These are phyloP conservation scores for Funneliformis geosporum DNA, from an alignment of 192 early-diverging fungal genomes.

Conservation along the genomic window DNA sequence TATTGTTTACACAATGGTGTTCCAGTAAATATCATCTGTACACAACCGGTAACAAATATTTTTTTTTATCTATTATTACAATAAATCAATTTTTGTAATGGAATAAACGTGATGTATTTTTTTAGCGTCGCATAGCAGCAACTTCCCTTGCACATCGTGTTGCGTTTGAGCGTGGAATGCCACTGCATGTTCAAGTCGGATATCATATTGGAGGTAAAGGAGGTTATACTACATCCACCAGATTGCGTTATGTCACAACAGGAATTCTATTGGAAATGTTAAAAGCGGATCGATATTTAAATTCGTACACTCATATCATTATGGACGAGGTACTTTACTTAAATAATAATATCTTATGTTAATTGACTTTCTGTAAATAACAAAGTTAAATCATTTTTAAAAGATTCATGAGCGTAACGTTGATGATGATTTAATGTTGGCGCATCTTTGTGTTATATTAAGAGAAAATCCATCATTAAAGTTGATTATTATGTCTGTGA, in stretches of 20 bases:
- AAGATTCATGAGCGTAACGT: slow-evolving; percentile 40
- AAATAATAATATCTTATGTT: neutral
- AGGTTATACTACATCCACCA: slow-evolving; percentile 23
- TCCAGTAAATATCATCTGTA: slow-evolving; percentile 38
- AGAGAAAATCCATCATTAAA: slow-evolving; percentile 31
- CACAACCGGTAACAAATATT: slow-evolving; percentile 33
- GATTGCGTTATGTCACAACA: slow-evolving; percentile 36
- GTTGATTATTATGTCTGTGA: slow-evolving; percentile 40
- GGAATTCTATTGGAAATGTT: slow-evolving; percentile 38
- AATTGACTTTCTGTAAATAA: neutral
- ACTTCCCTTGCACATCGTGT: slow-evolving; percentile 40
- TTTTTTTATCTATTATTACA: neutral
- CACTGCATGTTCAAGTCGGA: slow-evolving; percentile 32
- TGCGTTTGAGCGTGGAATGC: slow-evolving; percentile 21
- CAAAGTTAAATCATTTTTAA: neutral
- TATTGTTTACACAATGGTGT: slow-evolving; percentile 25
- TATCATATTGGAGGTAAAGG: slow-evolving; percentile 37
- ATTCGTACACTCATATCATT: slow-evolving; percentile 33
- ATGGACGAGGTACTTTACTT: slow-evolving; percentile 37
- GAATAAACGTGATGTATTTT: neutral
- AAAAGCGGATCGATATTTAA: slow-evolving; percentile 33
- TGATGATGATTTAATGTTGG: slow-evolving; percentile 39
- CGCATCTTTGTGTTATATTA: slow-evolving; percentile 33
- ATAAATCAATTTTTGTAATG: neutral
- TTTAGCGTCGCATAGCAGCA: slow-evolving; percentile 36